These are phyloP conservation scores for Zymoseptoria pseudotritici DNA, from an alignment of 2,329 filamentous ascomycete genomes.

Conservation along the genomic window DNA sequence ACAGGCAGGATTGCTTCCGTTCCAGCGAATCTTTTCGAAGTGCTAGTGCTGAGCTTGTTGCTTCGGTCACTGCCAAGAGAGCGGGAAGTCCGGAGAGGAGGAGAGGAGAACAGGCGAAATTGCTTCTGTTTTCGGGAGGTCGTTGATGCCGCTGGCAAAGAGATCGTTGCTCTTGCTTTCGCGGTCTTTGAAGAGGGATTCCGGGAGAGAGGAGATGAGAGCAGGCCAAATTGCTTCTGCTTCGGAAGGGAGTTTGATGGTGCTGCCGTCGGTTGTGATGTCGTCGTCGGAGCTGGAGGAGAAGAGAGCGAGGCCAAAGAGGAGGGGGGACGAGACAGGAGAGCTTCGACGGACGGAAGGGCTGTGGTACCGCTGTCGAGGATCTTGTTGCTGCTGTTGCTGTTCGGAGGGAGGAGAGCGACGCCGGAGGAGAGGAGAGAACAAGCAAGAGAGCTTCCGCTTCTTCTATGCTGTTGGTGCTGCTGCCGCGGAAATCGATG, in stretches of 20 bases:
- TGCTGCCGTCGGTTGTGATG: not conserved
- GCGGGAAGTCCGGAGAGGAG: not conserved
- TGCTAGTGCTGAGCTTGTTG: not conserved
- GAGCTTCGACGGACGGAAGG: not conserved
- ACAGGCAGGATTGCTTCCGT: not conserved
- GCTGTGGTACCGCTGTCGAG: too few relatives aligned
- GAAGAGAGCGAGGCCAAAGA: not conserved
- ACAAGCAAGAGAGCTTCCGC: not conserved
- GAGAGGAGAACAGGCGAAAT: not conserved
- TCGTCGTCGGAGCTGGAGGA: not conserved
- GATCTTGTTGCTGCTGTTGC: too few relatives aligned
- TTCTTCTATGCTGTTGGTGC: not conserved
- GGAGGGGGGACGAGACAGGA: not conserved
- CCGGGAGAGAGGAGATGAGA: not conserved
- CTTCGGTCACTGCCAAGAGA: not conserved
- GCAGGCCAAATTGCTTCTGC: not conserved
- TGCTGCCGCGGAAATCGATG: not conserved
- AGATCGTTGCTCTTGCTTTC: not conserved
- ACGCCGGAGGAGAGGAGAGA: not conserved
- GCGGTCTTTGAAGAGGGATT: not conserved
- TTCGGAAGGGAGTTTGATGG: not conserved
- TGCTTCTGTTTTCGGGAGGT: not conserved
- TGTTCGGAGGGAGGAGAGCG: not conserved
- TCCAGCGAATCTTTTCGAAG: not conserved
- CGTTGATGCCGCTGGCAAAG: not conserved